Evolutionary conservation across 768 basidiomycete genomes (phyloP).

Genomic region (Mycena floridula): DNA sequence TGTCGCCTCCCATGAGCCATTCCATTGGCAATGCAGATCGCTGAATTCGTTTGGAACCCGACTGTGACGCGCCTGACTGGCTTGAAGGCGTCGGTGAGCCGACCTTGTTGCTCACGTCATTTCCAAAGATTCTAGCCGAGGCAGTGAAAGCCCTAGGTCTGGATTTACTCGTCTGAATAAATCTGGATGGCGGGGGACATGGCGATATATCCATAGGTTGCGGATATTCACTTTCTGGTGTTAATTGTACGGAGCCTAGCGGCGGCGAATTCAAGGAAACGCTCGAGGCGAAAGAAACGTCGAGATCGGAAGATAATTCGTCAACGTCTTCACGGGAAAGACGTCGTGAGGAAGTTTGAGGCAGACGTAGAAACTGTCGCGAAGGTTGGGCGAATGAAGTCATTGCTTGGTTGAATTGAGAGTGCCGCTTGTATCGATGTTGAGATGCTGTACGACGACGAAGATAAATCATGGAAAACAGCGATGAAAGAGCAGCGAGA

Average conservation of each 20-base stretch:
- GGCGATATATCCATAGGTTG: slow-evolving; percentile 85
- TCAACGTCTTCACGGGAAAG: slow-evolving; percentile 51
- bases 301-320: slow-evolving; percentile 70
- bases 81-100: slow-evolving; percentile 25
- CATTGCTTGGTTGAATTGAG: too few relatives aligned
- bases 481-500: slow-evolving; percentile 8
- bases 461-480: slow-evolving; percentile 1
- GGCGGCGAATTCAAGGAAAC: slow-evolving; percentile 76
- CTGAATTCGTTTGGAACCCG: slow-evolving; percentile 47
- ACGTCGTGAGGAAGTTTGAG: slow-evolving; percentile 23
- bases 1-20: slow-evolving; percentile 43
- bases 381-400: slow-evolving; percentile 50
- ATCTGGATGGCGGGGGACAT: slow-evolving; percentile 32
- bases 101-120: slow-evolving; percentile 59
- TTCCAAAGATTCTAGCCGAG: slow-evolving; percentile 63
- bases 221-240: slow-evolving; percentile 42
- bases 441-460: too few relatives aligned
- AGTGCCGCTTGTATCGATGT: too few relatives aligned
- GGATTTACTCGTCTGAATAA: slow-evolving; percentile 21
- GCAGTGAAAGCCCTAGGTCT: slow-evolving; percentile 67
- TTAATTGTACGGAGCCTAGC: slow-evolving; percentile 35
- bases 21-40: slow-evolving; percentile 59
- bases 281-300: slow-evolving; percentile 77
- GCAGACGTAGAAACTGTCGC: slow-evolving; percentile 39
- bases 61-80: slow-evolving; percentile 32